Percentiles rank a stretch among this genome's conserved stretches.
Evolutionary conservation across 441 rosid genomes (phyloP).

Genomic region (Melastoma candidum): DNA sequence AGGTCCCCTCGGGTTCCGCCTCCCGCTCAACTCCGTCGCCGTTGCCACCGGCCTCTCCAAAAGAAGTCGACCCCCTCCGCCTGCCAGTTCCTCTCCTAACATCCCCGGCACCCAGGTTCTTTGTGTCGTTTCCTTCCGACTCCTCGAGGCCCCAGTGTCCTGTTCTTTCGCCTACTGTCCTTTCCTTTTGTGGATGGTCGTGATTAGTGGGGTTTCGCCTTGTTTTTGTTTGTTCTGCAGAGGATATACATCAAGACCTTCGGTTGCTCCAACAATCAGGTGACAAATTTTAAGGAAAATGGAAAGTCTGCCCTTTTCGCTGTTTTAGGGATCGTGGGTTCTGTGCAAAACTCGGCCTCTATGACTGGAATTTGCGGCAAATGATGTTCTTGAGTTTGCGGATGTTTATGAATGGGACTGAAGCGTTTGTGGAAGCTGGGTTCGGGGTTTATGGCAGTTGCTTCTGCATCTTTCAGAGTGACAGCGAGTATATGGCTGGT

Average conservation of each 20-base stretch:
- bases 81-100: constrained; percentile 24
- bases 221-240: constrained; percentile 24
- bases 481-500: constrained; percentile 98
- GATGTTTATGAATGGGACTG: background rate
- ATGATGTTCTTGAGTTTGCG: background rate
- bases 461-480: constrained; percentile 54
- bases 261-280: constrained; percentile 96
- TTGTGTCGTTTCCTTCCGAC: background rate
- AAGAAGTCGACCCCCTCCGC: constrained; percentile 15
- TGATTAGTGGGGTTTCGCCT: constrained; percentile 2
- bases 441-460: constrained; percentile 5
- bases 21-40: constrained; percentile 49
- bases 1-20: constrained; percentile 61
- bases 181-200: background rate
- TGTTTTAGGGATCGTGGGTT: background rate
- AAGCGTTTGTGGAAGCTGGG: background rate
- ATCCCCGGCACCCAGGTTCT: constrained; percentile 81
- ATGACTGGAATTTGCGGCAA: no score
- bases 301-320: background rate
- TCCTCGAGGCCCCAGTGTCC: background rate
- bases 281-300: constrained; percentile 17
- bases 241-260: constrained; percentile 78
- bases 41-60: constrained; percentile 22
- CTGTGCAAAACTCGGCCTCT: no score
- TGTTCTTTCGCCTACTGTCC: background rate